Evolutionary conservation across 2,329 filamentous ascomycete species (phyloP).

Genomic region (Mollisiaceae sp.): DNA sequence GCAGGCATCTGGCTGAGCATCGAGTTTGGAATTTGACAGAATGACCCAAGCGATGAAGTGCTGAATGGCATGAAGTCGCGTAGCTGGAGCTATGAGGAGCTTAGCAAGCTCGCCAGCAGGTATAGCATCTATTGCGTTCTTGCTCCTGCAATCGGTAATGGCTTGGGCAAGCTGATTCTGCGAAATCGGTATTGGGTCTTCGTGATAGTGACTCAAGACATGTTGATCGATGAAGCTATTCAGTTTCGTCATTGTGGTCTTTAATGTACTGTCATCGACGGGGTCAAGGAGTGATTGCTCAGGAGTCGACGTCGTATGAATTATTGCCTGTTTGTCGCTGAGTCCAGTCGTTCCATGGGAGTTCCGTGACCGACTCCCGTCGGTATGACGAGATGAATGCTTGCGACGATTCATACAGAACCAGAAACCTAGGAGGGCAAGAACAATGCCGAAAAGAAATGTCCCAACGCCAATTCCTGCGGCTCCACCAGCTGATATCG

Average conservation of each 20-base stretch:
- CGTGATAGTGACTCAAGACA: conserved; percentile 48
- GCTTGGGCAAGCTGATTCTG: not conserved
- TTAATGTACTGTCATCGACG: conserved; percentile 46
- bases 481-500: conserved; percentile 20
- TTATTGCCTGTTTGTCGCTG: not conserved
- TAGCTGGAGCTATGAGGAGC: conserved; percentile 16
- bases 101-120: conserved; percentile 6
- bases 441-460: conserved; percentile 1
- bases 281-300: conserved; percentile 46
- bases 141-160: not conserved
- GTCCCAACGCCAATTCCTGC: conserved; percentile 9
- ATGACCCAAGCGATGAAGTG: conserved; percentile 16
- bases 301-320: not conserved
- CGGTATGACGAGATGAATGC: not conserved
- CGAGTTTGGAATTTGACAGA: conserved; percentile 4
- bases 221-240: conserved; percentile 47
- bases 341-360: not conserved
- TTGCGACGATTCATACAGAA: conserved; percentile 14
- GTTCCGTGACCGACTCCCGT: not conserved
- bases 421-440: conserved; percentile 1
- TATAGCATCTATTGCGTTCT: not conserved
- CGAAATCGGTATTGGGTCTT: conserved; percentile 11
- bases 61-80: conserved; percentile 10
- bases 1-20: not conserved
- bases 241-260: conserved; percentile 43